A percentile compares a stretch with the other conserved stretches of the same genome.
Evolutionary conservation across 768 basidiomycete genomes (phyloP).

Genomic region (Punctularia strigosozonata): DNA sequence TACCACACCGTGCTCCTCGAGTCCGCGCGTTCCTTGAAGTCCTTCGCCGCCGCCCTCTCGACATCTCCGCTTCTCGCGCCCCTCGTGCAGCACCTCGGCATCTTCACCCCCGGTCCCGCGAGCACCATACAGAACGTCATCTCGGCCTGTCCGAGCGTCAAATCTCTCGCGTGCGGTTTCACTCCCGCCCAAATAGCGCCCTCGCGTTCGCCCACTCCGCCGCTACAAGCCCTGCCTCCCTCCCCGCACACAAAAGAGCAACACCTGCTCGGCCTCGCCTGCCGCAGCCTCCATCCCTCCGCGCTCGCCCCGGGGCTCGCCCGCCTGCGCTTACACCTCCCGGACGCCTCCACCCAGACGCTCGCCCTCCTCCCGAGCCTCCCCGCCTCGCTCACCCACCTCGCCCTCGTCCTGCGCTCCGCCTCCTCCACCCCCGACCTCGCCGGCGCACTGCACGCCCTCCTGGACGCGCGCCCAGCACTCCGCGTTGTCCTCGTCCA

Average conservation of each 20-base stretch:
- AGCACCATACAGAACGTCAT: conserved; percentile 20
- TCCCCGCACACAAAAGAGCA: conserved; percentile 15
- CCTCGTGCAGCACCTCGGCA: conserved; percentile 21
- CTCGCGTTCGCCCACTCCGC: conserved; percentile 3
- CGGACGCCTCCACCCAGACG: too few relatives aligned
- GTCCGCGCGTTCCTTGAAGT: conserved; percentile 16
- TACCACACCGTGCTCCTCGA: conserved; percentile 26
- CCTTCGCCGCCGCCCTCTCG: conserved; percentile 18
- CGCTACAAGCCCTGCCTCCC: conserved; percentile 5
- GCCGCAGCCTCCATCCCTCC: conserved; percentile 24
- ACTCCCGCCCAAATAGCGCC: conserved; percentile 16
- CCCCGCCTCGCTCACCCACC: conserved; percentile 18
- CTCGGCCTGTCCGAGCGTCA: conserved; percentile 18
- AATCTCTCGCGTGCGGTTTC: conserved; percentile 24
- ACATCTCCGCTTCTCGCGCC: conserved; percentile 15
- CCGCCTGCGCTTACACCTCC: conserved; percentile 21
- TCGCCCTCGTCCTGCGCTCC: conserved; percentile 17
- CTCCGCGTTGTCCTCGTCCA: conserved; percentile 15
- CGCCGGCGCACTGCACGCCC: conserved; percentile 9
- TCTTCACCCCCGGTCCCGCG: conserved; percentile 23
- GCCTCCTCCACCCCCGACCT: conserved; percentile 6
- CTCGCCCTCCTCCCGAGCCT: conserved; percentile 7
- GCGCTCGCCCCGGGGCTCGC: conserved; percentile 19
- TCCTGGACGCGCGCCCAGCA: conserved; percentile 7
- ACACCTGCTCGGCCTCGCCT: conserved; percentile 21